Conservation (phyloP, 768 basidiomycete genomes). For the Tubosaeta sp. region DNA sequence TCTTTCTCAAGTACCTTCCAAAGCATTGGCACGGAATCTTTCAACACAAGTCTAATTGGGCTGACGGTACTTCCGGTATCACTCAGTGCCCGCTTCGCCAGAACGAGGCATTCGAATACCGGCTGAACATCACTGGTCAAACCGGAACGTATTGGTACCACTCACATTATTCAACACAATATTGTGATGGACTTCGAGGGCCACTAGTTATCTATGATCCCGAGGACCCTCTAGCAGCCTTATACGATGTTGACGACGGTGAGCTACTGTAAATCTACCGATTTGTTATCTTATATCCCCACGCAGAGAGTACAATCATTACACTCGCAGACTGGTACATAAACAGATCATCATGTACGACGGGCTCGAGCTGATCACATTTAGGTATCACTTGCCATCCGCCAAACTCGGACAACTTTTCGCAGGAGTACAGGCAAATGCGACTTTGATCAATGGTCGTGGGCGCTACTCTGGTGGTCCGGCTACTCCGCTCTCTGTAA, state of each 20-base stretch:
- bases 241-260: conserved; percentile 35
- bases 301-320: neutral
- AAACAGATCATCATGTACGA: neutral
- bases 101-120: conserved; percentile 34
- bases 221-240: conserved; percentile 1
- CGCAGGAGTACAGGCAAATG: conserved; percentile 19
- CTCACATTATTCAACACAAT: conserved; percentile 43
- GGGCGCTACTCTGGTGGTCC: neutral
- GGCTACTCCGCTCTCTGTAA: neutral
- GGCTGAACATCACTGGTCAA: conserved; percentile 25
- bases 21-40: conserved; percentile 44
- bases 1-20: neutral
- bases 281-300: neutral
- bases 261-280: neutral
- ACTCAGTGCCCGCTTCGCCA: conserved; percentile 40
- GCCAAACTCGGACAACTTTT: conserved; percentile 10
- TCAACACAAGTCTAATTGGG: conserved; percentile 34
- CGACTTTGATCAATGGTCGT: conserved; percentile 36
- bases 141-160: conserved; percentile 42
- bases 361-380: neutral
- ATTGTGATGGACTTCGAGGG: conserved; percentile 32
- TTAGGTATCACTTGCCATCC: conserved; percentile 33
- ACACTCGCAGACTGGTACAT: conserved; percentile 46
- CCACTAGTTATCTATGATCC: conserved; percentile 39
- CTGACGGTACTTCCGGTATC: conserved; percentile 41